phyloP scores from a whole-genome alignment of 1,284 basidiomycete genomes.

The Mrakiaceae sp. region DNA sequence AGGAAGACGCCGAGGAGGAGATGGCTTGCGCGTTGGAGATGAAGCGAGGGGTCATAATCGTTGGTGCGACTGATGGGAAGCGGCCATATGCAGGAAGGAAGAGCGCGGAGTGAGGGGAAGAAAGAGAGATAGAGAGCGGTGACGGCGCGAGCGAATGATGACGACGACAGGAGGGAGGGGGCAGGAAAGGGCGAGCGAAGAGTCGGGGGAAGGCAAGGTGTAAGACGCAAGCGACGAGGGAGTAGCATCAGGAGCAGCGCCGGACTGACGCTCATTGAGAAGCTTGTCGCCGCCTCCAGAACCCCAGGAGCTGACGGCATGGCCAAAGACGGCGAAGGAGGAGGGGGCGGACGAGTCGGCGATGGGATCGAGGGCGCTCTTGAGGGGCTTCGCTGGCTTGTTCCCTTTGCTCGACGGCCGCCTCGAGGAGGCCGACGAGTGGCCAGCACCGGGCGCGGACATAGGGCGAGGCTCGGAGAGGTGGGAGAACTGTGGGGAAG shows the following conservation, averaged over 20 bases:
- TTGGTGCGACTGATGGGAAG: conserved; percentile 8
- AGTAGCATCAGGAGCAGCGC: neutral
- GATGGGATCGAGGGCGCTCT: conserved; percentile 15
- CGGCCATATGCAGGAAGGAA: neutral
- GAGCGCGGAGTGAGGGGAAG: neutral
- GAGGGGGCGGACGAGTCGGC: conserved; percentile 7
- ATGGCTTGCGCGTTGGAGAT: neutral
- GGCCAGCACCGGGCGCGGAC: too few relatives aligned
- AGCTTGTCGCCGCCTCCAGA: conserved; percentile 3
- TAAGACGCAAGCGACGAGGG: neutral
- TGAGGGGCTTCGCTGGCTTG: neutral
- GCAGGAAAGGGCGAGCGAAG: neutral
- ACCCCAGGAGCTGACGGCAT: conserved; percentile 9
- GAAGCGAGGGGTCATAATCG: conserved; percentile 11
- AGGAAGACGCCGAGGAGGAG: neutral
- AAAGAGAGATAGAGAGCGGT: neutral
- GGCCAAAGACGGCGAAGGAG: conserved; percentile 9
- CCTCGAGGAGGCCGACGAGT: too few relatives aligned
- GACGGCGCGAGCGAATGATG: neutral
- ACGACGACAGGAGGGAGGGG: neutral
- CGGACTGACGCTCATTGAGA: neutral
- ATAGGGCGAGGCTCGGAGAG: too few relatives aligned
- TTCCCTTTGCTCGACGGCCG: neutral
- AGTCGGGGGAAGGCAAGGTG: neutral
- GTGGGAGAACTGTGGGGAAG: too few relatives aligned